phyloP scores from a whole-genome alignment of 345 rosid genomes.

The Toxicodendron radicans region DNA sequence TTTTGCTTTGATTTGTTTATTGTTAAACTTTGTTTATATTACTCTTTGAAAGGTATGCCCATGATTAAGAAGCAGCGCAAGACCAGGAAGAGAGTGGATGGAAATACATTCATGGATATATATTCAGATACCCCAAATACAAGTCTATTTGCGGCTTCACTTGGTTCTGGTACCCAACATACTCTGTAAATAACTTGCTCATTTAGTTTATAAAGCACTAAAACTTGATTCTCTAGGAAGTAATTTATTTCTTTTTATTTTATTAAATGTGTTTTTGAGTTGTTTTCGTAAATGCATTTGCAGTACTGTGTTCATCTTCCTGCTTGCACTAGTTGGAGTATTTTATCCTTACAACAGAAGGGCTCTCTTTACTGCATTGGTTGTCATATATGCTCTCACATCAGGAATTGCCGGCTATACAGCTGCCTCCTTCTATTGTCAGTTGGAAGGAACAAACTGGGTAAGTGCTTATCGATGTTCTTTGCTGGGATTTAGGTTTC shows the following conservation, averaged over 20 bases:
- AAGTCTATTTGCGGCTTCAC: too few relatives aligned
- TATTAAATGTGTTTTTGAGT: neutral
- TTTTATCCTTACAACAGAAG: conserved; percentile 61
- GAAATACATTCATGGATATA: too few relatives aligned
- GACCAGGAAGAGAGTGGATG: too few relatives aligned
- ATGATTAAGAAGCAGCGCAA: too few relatives aligned
- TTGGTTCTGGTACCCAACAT: too few relatives aligned
- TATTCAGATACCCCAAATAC: too few relatives aligned
- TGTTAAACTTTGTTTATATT: too few relatives aligned
- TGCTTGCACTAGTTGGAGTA: conserved; percentile 51
- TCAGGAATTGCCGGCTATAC: conserved; percentile 62
- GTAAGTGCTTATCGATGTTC: conserved; percentile 18
- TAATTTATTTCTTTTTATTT: neutral
- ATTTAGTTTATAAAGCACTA: neutral
- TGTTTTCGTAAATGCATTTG: neutral
- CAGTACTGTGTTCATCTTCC: conserved; percentile 48
- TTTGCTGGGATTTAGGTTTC: neutral
- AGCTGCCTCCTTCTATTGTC: conserved; percentile 51
- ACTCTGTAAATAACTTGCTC: conserved; percentile 21
- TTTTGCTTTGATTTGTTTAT: too few relatives aligned
- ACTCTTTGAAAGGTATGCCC: too few relatives aligned
- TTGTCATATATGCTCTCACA: conserved; percentile 55
- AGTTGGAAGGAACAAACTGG: conserved; percentile 62
- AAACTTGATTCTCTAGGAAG: neutral
- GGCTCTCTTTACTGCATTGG: conserved; percentile 56